A percentile compares a stretch with the other conserved stretches of the same genome.
Conservation (phyloP, 1,284 basidiomycete genomes). For the Ceratobasidium papillatum region DNA sequence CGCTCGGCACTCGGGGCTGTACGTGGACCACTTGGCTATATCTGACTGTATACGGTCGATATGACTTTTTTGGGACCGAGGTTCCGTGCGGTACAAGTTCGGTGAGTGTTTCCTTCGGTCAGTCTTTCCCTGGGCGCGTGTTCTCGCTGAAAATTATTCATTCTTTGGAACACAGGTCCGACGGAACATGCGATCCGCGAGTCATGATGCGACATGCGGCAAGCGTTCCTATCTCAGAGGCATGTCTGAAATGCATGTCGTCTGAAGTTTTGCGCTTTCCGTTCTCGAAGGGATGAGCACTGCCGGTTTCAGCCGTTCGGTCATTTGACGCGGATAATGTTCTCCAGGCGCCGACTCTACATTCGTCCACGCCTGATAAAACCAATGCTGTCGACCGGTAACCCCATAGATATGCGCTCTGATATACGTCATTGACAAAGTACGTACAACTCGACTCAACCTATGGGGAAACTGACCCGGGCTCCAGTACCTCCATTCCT, state of each 20-base stretch:
- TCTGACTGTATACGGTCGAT: neutral
- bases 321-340: neutral
- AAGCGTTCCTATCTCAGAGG: conserved; percentile 11
- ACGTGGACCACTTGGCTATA: neutral
- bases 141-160: neutral
- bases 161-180: conserved; percentile 3
- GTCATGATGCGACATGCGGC: neutral
- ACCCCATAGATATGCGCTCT: neutral
- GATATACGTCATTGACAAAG: conserved; percentile 26
- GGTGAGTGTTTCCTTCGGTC: conserved; percentile 7
- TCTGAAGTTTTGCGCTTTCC: conserved; percentile 9
- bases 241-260: conserved; percentile 1
- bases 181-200: neutral
- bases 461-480: neutral
- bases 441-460: conserved; percentile 34
- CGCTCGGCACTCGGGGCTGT: neutral
- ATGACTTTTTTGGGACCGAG: neutral
- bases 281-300: neutral
- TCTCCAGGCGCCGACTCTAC: neutral
- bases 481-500: neutral
- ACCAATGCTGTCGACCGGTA: neutral
- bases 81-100: conserved; percentile 6
- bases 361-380: neutral
- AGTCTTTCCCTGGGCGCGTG: conserved; percentile 6
- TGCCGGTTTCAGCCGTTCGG: conserved; percentile 13